These are phyloP conservation scores for Pelargonium australe DNA, from an alignment of 441 rosid species.

Conservation along the genomic window DNA sequence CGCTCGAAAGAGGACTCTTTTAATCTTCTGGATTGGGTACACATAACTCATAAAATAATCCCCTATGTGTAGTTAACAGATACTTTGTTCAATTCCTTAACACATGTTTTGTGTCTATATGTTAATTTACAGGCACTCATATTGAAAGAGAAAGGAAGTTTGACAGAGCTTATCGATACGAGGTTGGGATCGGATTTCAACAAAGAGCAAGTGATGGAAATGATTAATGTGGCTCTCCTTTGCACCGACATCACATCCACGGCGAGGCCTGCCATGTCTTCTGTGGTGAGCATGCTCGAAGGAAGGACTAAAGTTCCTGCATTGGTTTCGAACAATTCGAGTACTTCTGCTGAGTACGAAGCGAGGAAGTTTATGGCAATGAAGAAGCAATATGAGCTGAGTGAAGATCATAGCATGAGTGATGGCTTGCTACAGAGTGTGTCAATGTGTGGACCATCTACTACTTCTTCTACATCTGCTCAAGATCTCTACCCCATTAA, in stretches of 20 bases:
- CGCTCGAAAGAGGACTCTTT: neutral
- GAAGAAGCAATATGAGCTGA: neutral
- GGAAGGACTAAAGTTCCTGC: neutral
- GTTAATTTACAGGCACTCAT: neutral
- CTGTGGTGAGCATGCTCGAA: slow-evolving; percentile 2
- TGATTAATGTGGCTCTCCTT: neutral
- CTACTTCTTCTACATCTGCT: neutral
- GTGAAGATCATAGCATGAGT: neutral
- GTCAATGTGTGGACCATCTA: neutral
- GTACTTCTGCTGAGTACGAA: neutral
- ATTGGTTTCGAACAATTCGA: neutral
- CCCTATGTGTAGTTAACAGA: no score
- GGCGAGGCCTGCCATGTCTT: neutral
- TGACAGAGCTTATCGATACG: neutral
- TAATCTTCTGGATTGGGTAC: no score
- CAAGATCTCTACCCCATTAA: neutral
- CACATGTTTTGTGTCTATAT: no score
- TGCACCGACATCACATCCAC: neutral
- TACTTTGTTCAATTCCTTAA: no score
- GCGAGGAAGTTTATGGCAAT: neutral
- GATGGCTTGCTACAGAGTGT: neutral
- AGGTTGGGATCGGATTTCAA: neutral
- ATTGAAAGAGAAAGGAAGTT: neutral
- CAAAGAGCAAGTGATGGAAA: neutral
- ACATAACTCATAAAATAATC: no score